These are phyloP conservation scores for Nothopassalora personata DNA, from an alignment of 2,329 filamentous ascomycete genomes.

Conservation along the genomic window DNA sequence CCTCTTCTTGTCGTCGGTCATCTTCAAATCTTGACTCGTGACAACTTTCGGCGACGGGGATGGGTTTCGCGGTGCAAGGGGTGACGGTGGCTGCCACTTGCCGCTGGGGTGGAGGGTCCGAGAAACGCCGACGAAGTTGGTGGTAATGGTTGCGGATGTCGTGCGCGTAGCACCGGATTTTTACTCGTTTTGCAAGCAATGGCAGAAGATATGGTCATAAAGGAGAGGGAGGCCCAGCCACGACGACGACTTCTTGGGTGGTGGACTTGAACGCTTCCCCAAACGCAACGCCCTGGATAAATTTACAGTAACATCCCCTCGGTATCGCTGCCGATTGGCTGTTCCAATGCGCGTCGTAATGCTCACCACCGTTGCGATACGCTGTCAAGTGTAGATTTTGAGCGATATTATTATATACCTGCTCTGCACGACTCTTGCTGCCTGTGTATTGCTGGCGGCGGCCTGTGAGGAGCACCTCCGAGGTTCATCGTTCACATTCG, in stretches of 20 bases:
- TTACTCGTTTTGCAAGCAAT: too few relatives aligned
- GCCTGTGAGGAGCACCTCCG: neutral
- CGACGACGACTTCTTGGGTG: neutral
- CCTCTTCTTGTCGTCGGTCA: conserved; percentile 87
- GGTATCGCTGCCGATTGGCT: neutral
- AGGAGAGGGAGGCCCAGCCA: neutral
- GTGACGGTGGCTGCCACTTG: conserved; percentile 20
- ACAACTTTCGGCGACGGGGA: conserved; percentile 3
- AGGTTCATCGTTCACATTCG: neutral
- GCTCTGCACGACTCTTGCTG: neutral
- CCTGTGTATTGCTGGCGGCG: neutral
- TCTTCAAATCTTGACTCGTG: conserved; percentile 34
- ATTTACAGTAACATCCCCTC: neutral
- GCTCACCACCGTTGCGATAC: neutral
- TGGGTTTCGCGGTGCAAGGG: conserved; percentile 18
- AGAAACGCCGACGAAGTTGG: conserved; percentile 31
- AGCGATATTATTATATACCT: neutral
- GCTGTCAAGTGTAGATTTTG: neutral
- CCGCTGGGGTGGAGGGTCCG: conserved; percentile 13
- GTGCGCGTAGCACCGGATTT: conserved; percentile 16
- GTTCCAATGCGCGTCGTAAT: neutral
- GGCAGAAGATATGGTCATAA: neutral
- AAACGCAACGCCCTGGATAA: neutral
- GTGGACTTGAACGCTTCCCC: neutral
- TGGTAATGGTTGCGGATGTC: conserved; percentile 21